Percentiles rank a stretch among this genome's conserved stretches.
Evolutionary conservation across 768 basidiomycete genomes (phyloP).

Genomic region (Rhodocollybia butyracea): DNA sequence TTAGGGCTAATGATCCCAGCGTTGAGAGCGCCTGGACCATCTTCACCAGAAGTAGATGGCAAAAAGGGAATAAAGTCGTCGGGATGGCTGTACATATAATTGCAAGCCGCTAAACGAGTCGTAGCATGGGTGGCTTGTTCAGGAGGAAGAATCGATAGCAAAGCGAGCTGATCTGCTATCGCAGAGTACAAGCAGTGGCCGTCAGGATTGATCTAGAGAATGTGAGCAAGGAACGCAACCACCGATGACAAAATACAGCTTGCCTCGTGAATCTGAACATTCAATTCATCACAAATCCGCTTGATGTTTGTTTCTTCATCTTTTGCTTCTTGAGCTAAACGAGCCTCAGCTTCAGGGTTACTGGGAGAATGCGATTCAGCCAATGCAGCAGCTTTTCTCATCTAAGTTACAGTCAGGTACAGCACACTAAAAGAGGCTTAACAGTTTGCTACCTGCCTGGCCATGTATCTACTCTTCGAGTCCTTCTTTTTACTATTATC

Average conservation of each 20-base stretch:
- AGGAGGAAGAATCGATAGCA: constrained; percentile 64
- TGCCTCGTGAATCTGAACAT: constrained; percentile 66
- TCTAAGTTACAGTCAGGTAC: constrained; percentile 37
- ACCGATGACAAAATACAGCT: constrained; percentile 9
- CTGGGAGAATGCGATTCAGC: constrained; percentile 48
- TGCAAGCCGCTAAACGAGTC: constrained; percentile 67
- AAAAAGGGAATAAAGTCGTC: constrained; percentile 95
- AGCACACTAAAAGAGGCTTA: neutral
- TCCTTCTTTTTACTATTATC: constrained; percentile 44
- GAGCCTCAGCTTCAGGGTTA: constrained; percentile 58
- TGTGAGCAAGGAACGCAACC: neutral
- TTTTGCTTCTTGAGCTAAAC: constrained; percentile 59
- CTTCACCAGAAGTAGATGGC: constrained; percentile 69
- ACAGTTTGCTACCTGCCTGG: constrained; percentile 61
- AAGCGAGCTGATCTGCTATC: constrained; percentile 83
- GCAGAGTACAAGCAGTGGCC: constrained; percentile 97
- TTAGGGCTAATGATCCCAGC: constrained; percentile 67
- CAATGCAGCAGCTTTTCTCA: constrained; percentile 65
- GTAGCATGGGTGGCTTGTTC: constrained; percentile 55
- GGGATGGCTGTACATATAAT: constrained; percentile 77
- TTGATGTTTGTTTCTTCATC: constrained; percentile 67
- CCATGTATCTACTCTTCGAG: constrained; percentile 62
- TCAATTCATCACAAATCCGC: constrained; percentile 61
- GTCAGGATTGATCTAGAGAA: constrained; percentile 81
- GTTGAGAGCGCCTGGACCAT: constrained; percentile 57